phyloP scores from a whole-genome alignment of 371 early-diverging fungal genomes.

The Rhizopus stolonifer region DNA sequence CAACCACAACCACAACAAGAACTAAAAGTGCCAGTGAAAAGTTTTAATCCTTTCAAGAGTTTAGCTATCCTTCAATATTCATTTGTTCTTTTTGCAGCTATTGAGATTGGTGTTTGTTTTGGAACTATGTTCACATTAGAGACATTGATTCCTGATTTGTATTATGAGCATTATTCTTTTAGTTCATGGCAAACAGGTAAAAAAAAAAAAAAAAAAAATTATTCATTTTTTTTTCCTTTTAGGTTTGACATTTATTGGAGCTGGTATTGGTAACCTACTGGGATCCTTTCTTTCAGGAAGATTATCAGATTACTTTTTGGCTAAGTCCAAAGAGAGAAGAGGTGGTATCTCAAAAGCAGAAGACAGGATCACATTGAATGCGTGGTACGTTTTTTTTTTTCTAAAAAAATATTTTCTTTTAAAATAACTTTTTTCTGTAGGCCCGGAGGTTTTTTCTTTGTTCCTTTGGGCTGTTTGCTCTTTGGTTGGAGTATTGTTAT shows the following conservation, averaged over 20 bases:
- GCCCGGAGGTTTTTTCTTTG: conserved; percentile 50
- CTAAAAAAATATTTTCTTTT: background rate
- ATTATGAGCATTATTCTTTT: conserved; percentile 33
- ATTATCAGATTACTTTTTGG: conserved; percentile 37
- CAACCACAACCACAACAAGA: background rate
- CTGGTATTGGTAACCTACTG: conserved; percentile 42
- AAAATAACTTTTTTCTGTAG: conserved; percentile 14
- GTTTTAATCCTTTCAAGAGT: conserved; percentile 30
- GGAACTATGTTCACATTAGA: conserved; percentile 46
- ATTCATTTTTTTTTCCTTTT: background rate
- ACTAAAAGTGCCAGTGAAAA: too few species aligned
- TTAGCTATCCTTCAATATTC: conserved; percentile 6
- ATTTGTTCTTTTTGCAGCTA: conserved; percentile 14
- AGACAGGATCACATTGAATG: conserved; percentile 42
- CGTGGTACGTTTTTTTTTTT: conserved; percentile 27
- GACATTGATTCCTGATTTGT: conserved; percentile 43
- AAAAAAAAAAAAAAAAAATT: background rate
- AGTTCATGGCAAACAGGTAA: conserved; percentile 48
- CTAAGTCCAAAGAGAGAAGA: conserved; percentile 24
- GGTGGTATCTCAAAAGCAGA: conserved; percentile 33
- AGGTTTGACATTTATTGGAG: conserved; percentile 45
- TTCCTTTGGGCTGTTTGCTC: conserved; percentile 52
- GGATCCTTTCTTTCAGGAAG: conserved; percentile 37
- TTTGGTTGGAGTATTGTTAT: conserved; percentile 56
- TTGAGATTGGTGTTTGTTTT: conserved; percentile 20